Evolutionary conservation across 2,329 filamentous ascomycete species (phyloP).

Genomic region (Colletotrichum shisoi): DNA sequence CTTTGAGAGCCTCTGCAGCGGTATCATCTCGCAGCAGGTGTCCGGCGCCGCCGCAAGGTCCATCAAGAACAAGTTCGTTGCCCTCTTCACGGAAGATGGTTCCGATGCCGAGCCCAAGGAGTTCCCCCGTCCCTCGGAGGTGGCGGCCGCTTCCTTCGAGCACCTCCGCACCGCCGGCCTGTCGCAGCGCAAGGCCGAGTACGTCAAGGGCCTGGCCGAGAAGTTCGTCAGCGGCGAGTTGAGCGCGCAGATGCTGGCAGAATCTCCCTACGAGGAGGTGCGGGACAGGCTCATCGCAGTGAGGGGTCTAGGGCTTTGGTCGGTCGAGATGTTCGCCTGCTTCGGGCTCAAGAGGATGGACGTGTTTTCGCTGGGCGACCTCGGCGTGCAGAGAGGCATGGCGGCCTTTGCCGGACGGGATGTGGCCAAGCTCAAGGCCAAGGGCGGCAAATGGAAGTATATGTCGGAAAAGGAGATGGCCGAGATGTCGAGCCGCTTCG

Average conservation of each 20-base stretch:
- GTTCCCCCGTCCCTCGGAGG: constrained; percentile 81
- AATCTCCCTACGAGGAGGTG: constrained; percentile 84
- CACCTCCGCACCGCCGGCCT: constrained; percentile 83
- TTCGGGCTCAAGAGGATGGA: constrained; percentile 95
- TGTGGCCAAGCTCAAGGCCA: constrained; percentile 81
- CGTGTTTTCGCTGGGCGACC: constrained; percentile 89
- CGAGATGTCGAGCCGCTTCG: constrained; percentile 79
- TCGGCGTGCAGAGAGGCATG: constrained; percentile 95
- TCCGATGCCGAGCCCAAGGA: constrained; percentile 39
- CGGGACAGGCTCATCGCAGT: constrained; percentile 84
- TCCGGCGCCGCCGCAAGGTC: constrained; percentile 89
- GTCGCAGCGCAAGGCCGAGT: constrained; percentile 94
- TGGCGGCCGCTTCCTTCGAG: constrained; percentile 69
- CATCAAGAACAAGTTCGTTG: constrained; percentile 86
- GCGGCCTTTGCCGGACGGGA: constrained; percentile 85
- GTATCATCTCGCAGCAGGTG: constrained; percentile 96
- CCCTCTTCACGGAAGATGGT: constrained; percentile 65
- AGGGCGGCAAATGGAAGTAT: constrained; percentile 91
- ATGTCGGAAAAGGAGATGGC: constrained; percentile 95
- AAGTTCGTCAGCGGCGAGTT: constrained; percentile 82
- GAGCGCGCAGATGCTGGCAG: constrained; percentile 76
- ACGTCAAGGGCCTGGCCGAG: constrained; percentile 83
- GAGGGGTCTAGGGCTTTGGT: constrained; percentile 87
- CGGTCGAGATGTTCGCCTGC: constrained; percentile 96
- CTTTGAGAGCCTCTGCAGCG: constrained; percentile 81